Conservation (phyloP, 371 early-diverging fungal species). For the Lichtheimia corymbifera region DNA sequence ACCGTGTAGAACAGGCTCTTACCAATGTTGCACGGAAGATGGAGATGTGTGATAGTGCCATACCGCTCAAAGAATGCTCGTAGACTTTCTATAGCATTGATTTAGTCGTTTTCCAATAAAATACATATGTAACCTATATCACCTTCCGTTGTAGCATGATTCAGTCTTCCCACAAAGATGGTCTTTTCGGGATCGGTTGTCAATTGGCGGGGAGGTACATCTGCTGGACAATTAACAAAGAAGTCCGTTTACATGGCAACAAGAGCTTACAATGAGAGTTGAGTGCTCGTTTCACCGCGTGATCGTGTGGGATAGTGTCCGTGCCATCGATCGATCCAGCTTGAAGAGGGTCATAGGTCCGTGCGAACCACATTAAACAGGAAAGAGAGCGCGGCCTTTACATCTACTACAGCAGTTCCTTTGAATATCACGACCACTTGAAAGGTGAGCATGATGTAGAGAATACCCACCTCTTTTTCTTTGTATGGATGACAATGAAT, state of each 20-base stretch:
- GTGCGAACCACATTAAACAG: conserved; percentile 53
- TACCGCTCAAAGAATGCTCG: conserved; percentile 33
- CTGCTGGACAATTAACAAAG: conserved; percentile 14
- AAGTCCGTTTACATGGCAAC: neutral
- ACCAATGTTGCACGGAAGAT: conserved; percentile 44
- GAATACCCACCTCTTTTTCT: too few relatives aligned
- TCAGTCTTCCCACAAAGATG: conserved; percentile 51
- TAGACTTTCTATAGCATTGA: conserved; percentile 2
- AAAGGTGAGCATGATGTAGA: too few relatives aligned
- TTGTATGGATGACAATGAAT: too few relatives aligned
- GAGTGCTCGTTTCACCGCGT: conserved; percentile 50
- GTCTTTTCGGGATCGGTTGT: conserved; percentile 49
- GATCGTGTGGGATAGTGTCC: conserved; percentile 51
- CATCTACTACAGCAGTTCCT: too few relatives aligned
- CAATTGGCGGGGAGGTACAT: conserved; percentile 32
- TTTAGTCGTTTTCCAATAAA: neutral
- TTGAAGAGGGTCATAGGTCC: conserved; percentile 53
- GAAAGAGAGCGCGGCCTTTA: neutral
- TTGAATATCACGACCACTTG: too few relatives aligned
- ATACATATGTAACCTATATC: neutral
- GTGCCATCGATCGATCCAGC: conserved; percentile 64
- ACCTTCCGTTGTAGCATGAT: conserved; percentile 51
- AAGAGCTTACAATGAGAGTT: conserved; percentile 29
- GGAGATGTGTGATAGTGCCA: conserved; percentile 31
- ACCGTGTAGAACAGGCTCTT: conserved; percentile 7